phyloP scores from a whole-genome alignment of 495 filamentous ascomycete genomes.

The Baudoinia panamericana region DNA sequence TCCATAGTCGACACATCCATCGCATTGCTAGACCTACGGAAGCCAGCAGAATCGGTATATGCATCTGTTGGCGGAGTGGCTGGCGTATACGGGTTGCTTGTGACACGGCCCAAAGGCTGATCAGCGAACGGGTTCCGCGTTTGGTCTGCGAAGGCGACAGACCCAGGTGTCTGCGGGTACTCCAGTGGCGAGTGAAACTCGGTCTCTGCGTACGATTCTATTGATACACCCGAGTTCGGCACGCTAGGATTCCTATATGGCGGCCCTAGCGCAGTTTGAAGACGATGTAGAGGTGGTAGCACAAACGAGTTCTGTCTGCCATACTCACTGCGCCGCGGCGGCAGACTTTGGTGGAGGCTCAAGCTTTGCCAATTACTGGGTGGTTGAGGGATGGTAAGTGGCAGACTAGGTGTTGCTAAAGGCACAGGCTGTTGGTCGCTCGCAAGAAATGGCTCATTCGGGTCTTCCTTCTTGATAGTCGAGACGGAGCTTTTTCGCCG shows the following conservation, averaged over 20 bases:
- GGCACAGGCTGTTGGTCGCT: slow-evolving; percentile 11
- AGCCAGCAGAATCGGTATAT: slow-evolving; percentile 1
- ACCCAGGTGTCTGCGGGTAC: slow-evolving; percentile 28
- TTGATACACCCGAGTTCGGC: slow-evolving; percentile 32
- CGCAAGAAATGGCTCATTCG: slow-evolving; percentile 1
- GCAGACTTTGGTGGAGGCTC: slow-evolving; percentile 26
- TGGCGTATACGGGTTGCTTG: slow-evolving; percentile 1
- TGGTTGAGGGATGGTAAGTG: slow-evolving; percentile 24
- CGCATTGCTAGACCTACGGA: background rate
- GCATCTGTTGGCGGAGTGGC: background rate
- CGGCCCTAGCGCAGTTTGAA: slow-evolving; percentile 30
- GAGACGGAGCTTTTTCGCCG: slow-evolving; percentile 16
- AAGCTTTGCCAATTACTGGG: slow-evolving; percentile 21
- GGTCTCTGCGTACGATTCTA: slow-evolving; percentile 35
- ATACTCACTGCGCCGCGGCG: background rate
- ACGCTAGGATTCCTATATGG: slow-evolving; percentile 28
- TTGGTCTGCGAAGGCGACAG: slow-evolving; percentile 1
- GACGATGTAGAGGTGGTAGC: slow-evolving; percentile 28
- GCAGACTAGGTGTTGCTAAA: slow-evolving; percentile 21
- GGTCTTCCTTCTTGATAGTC: slow-evolving; percentile 8
- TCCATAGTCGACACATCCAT: background rate
- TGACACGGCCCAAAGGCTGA: background rate
- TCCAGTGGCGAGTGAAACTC: slow-evolving; percentile 35
- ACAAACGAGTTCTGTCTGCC: slow-evolving; percentile 8
- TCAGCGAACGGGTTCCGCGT: slow-evolving; percentile 2